Evolutionary conservation across 1,284 basidiomycete genomes (phyloP), one percentile per base, ranked within the genome.

Genomic region (Trametes versicolor): DNA sequence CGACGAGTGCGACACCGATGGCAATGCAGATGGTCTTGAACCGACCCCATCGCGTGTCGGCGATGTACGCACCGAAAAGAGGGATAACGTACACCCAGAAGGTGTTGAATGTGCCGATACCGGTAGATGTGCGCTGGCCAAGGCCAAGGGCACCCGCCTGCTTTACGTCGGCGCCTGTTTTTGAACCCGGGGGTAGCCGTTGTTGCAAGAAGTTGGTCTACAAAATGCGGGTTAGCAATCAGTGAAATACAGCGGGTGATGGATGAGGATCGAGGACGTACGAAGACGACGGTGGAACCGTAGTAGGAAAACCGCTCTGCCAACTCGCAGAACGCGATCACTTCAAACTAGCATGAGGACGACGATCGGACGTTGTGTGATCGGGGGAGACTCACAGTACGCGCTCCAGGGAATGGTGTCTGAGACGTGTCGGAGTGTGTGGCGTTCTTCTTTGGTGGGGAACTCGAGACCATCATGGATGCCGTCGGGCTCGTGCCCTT

Each of bases 221-320:
- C 43, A 27, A 23, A 56, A 39, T 9, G 58, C 48, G 39, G 25
- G 50, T 3, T 13, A 32, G 1, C 50, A 17, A 6, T 63, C 71
- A 66, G 65, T 73, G 58, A 54, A 32, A 3, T 32, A 54, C 32
- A 34, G 55, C 21, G 48, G 17, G 75, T 45, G 76, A 67, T 73
- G 69, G 68, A 54, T 12, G 27, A 7, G 29, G n/a, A 1, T 13
- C 15, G 25, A 43, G 43, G 58, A 82, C 87, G 73, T 69, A 89
- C 88, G 72, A 90, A 90, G 65, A 92, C 88, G 58, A 88, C 86
- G 32, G 77, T 83, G 19, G 82, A 82, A 21, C 92, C 92, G 76
- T 88, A 87, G 76, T 78, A 79, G 13, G 91, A 93, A 77, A 94
- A 94, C 23, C 92, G 87, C 73, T 94, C 92, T 4, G 90, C 90